These are phyloP conservation scores for Geosmithia morbida DNA, from an alignment of 2,329 filamentous ascomycete species.

Conservation along the genomic window DNA sequence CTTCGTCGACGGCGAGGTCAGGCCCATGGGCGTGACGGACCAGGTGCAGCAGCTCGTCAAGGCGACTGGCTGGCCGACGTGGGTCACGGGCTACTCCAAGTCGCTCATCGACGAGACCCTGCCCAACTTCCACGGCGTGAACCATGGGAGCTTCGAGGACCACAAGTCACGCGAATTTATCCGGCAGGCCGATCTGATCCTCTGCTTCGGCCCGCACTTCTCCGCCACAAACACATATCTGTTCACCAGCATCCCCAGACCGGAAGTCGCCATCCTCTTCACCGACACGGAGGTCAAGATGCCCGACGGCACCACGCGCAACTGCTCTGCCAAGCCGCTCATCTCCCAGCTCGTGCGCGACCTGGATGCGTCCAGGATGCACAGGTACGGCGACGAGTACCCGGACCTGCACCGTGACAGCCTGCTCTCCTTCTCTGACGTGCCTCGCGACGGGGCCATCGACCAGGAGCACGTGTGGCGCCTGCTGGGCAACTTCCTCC, in stretches of 20 bases:
- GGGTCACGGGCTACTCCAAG: conserved; percentile 21
- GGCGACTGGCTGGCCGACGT: conserved; percentile 19
- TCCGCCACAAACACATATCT: conserved; percentile 29
- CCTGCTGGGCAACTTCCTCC: conserved; percentile 15
- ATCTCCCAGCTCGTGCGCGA: background rate
- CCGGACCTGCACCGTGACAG: conserved; percentile 12
- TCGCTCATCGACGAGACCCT: conserved; percentile 31
- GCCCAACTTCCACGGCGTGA: conserved; percentile 27
- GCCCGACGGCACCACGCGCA: too few relatives aligned
- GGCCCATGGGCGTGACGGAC: conserved; percentile 4
- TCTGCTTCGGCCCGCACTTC: conserved; percentile 29
- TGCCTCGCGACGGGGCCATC: conserved; percentile 17
- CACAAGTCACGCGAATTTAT: conserved; percentile 19
- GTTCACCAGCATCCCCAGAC: conserved; percentile 20
- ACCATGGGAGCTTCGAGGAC: conserved; percentile 15
- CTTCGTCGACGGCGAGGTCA: conserved; percentile 34
- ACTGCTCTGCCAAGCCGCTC: too few relatives aligned
- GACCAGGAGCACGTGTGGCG: conserved; percentile 34
- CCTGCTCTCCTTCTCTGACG: conserved; percentile 5
- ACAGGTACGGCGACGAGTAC: conserved; percentile 9
- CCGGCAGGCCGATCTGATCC: conserved; percentile 24
- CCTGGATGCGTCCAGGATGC: conserved; percentile 8
- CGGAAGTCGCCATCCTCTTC: conserved; percentile 16
- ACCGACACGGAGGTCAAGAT: conserved; percentile 6
- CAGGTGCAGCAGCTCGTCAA: conserved; percentile 26